Percentiles rank a stretch among this genome's conserved stretches.
Evolutionary conservation across 2,329 filamentous ascomycete genomes (phyloP).

Genomic region (Rachicladosporium sp.): DNA sequence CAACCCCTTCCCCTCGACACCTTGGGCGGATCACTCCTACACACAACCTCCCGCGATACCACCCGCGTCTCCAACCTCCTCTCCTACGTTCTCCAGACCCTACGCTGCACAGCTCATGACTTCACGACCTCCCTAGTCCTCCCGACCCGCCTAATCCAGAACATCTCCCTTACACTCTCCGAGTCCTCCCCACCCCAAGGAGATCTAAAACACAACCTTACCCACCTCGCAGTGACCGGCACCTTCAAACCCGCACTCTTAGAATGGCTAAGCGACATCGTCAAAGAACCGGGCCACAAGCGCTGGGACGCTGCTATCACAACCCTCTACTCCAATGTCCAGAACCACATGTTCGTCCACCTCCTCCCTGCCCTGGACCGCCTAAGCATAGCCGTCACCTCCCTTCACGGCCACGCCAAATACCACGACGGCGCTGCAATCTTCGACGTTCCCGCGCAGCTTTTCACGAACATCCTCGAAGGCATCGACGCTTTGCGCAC

Average conservation of each 20-base stretch:
- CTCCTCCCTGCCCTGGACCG: constrained; percentile 80
- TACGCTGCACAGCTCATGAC: constrained; percentile 66
- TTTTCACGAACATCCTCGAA: constrained; percentile 43
- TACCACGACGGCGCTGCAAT: constrained; percentile 58
- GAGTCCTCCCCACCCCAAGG: constrained; percentile 31
- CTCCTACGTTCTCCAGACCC: constrained; percentile 70
- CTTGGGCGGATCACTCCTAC: constrained; percentile 50
- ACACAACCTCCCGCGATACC: constrained; percentile 73
- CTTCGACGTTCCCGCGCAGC: constrained; percentile 37
- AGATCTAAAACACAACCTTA: constrained; percentile 62
- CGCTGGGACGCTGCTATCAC: constrained; percentile 84
- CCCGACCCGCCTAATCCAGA: constrained; percentile 63
- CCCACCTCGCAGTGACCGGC: constrained; percentile 74
- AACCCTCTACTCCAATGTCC: constrained; percentile 63
- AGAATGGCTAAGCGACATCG: constrained; percentile 56
- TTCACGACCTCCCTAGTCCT: constrained; percentile 75
- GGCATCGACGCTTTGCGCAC: constrained; percentile 64
- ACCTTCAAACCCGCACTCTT: constrained; percentile 62
- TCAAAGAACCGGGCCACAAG: constrained; percentile 47
- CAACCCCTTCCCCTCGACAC: constrained; percentile 16
- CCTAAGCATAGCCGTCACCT: constrained; percentile 66
- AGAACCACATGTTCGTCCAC: constrained; percentile 71
- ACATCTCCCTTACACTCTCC: constrained; percentile 19
- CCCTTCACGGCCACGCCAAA: constrained; percentile 69
- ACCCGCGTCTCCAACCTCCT: constrained; percentile 75